Evolutionary conservation across 192 early-diverging fungal species (phyloP), one percentile per base, ranked within the genome.

Genomic region (Thamnidium elegans): DNA sequence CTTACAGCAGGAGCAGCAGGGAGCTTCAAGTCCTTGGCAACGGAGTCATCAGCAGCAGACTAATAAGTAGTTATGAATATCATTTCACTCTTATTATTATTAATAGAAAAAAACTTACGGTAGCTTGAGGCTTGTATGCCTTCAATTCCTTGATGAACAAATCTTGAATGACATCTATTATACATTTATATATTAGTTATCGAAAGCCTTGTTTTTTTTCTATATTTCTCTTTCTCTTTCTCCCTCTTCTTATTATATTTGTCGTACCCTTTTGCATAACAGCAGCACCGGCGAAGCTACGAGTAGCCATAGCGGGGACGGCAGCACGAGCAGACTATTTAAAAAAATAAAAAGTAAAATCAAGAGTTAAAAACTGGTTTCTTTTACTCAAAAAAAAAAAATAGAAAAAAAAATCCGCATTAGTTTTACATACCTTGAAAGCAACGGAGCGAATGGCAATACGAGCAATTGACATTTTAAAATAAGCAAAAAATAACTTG

Each of bases 91-190:
- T 15, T 19, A 15, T 48, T 4, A 6, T 20, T 32, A 20, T 36
- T 3, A 34, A 39, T 3, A 55, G 3, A 8, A 11, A 44, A 3
- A 52, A 50, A 67, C 68, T 52, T 77, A 79, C 80, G 51, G 67
- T 63, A 61, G 79, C 71, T 39, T 69, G 50, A 65, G 81, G 81
- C 78, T 82, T 79, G 73, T 82, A 82, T 51, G 31, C 63, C 81
- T 82, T 79, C 68, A 82, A 65, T 66, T 82, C 78, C 76, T 79
- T 76, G 44, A 82, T 55, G 73, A 75, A 78, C 63, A 82, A 52
- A 5, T 79, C 78, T 63, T 77, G 73, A 55, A 82, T 51, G 65
- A 82, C 76, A 68, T 82, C 81, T 82, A 73, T 31, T 7, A n/a
- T 15, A 26, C 10, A 31, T 32, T 20, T 23, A 7, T 55, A 23